Conservation (phyloP, 441 rosid genomes). For the Manihot esculenta region DNA sequence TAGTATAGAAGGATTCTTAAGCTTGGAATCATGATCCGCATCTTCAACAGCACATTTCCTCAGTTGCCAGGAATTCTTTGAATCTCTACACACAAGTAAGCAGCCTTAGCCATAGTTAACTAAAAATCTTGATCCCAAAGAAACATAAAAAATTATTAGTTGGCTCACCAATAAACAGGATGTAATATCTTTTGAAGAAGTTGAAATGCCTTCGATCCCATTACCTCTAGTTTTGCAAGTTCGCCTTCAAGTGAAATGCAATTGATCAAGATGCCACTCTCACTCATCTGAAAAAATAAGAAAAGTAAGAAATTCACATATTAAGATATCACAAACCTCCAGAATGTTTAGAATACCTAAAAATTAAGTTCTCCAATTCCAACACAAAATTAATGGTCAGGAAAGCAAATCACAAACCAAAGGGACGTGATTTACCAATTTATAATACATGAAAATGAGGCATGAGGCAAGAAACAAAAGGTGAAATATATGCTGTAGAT, state of each 20-base stretch:
- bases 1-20: conserved; percentile 24
- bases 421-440: neutral
- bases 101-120: conserved; percentile 18
- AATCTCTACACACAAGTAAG: conserved; percentile 43
- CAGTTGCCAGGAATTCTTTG: conserved; percentile 34
- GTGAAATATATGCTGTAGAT: neutral
- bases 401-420: neutral
- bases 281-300: conserved; percentile 49
- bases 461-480: neutral
- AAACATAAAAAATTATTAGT: conserved; percentile 6
- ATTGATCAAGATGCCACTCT: conserved; percentile 42
- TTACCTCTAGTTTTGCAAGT: conserved; percentile 73
- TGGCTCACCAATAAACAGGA: conserved; percentile 54
- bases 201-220: conserved; percentile 66
- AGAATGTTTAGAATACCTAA: neutral
- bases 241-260: conserved; percentile 79
- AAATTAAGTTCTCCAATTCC: neutral
- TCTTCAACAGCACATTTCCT: conserved; percentile 36
- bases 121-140: conserved; percentile 9
- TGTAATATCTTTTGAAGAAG: conserved; percentile 61
- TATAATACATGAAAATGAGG: neutral
- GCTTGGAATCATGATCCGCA: conserved; percentile 27
- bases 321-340: neutral
- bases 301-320: neutral
- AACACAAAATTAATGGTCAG: neutral